phyloP scores from a whole-genome alignment of 2,329 filamentous ascomycete species.

The Drechslerella dactyloides region DNA sequence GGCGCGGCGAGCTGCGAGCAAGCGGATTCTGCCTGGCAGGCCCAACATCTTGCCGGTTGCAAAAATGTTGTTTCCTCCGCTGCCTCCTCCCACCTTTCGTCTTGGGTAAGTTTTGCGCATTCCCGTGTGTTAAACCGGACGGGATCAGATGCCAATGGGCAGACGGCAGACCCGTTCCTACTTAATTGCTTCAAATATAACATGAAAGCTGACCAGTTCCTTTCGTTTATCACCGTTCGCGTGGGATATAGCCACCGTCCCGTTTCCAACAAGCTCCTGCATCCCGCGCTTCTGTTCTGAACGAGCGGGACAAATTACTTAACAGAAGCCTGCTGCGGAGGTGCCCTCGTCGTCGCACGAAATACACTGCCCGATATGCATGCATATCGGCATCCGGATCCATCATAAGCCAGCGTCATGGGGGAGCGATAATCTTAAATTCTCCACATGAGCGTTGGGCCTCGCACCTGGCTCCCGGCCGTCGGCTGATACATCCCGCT shows the following conservation, averaged over 20 bases:
- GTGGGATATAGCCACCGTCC: constrained; percentile 41
- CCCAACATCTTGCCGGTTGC: constrained; percentile 20
- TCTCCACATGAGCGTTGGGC: constrained; percentile 49
- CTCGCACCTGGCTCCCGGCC: constrained; percentile 43
- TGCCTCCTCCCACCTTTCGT: constrained; percentile 43
- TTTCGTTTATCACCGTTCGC: constrained; percentile 19
- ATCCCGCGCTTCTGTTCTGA: constrained; percentile 33
- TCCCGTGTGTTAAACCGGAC: constrained; percentile 35
- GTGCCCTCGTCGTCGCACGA: constrained; percentile 32
- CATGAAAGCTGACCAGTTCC: constrained; percentile 22
- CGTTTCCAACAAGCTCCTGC: constrained; percentile 27
- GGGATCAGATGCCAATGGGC: constrained; percentile 26
- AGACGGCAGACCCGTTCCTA: constrained; percentile 8
- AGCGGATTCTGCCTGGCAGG: constrained; percentile 26
- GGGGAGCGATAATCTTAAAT: constrained; percentile 50
- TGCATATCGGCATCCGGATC: constrained; percentile 13
- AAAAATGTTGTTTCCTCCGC: constrained; percentile 19
- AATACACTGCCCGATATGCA: constrained; percentile 21
- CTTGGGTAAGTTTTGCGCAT: constrained; percentile 47
- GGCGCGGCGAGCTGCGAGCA: constrained; percentile 27
- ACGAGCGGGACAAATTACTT: constrained; percentile 41
- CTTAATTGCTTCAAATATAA: constrained; percentile 37
- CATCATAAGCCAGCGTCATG: constrained; percentile 25
- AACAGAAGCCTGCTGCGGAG: constrained; percentile 24
- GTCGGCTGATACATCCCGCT: constrained; percentile 31